Conservation (phyloP, 148 eudicot species). For the Rhododendron vialii region DNA sequence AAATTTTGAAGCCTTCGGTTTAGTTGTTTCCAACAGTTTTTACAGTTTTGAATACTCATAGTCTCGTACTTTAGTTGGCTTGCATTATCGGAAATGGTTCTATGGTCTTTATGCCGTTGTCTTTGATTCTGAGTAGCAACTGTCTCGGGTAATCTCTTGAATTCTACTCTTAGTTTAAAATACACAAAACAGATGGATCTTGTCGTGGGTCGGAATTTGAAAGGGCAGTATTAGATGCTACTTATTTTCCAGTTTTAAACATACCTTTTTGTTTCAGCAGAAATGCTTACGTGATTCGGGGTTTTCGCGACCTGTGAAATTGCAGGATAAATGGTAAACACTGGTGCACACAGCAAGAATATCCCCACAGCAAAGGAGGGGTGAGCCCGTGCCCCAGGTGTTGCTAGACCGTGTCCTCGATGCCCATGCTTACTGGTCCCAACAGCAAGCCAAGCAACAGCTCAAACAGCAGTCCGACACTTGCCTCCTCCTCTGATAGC, state of each 20-base stretch:
- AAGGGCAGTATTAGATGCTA: neutral
- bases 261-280: neutral
- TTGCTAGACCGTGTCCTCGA: no score
- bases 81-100: conserved; percentile 7
- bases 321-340: conserved; percentile 94
- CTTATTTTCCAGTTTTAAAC: neutral
- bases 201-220: neutral
- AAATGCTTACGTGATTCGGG: neutral
- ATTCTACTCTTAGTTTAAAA: neutral
- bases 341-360: conserved; percentile 93
- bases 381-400: conserved; percentile 35
- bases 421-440: conserved; percentile 37
- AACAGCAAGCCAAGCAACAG: conserved; percentile 74
- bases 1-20: neutral
- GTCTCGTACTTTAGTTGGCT: neutral
- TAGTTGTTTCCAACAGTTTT: neutral
- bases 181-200: neutral
- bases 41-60: neutral
- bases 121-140: neutral
- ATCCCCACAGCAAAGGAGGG: conserved; percentile 92
- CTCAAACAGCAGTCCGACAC: conserved; percentile 55
- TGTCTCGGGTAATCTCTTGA: conserved; percentile 25
- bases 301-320: neutral
- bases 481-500: conserved; percentile 45
- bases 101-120: neutral